Conservation (phyloP, 768 basidiomycete genomes). For the button mushroom (Agaricus bisporus) region DNA sequence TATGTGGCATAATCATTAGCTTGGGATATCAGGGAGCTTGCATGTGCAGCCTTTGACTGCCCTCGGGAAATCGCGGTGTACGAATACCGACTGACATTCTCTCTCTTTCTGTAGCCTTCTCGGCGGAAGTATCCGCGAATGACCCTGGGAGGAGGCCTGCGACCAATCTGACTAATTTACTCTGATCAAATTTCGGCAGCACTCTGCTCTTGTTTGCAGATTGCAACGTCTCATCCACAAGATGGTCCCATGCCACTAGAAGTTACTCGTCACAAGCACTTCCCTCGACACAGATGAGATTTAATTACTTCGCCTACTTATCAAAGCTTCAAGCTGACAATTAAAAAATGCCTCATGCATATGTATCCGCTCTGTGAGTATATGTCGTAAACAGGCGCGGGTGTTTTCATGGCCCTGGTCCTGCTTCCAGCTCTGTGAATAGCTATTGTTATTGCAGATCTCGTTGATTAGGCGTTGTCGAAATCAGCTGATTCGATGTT, state of each 20-base stretch:
- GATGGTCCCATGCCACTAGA: no score
- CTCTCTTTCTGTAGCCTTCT: not conserved
- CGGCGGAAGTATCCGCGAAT: slow-evolving; percentile 4
- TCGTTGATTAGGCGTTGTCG: slow-evolving; percentile 6
- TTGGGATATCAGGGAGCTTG: not conserved
- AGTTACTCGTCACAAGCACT: not conserved
- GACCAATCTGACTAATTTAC: not conserved
- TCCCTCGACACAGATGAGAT: no score
- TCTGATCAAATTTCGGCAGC: not conserved
- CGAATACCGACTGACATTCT: not conserved
- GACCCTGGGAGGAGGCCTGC: slow-evolving; percentile 1
- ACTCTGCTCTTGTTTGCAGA: not conserved
- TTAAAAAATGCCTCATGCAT: not conserved
- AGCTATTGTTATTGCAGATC: slow-evolving; percentile 4
- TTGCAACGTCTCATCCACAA: no score
- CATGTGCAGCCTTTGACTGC: not conserved
- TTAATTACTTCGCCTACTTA: no score
- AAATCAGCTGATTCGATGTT: slow-evolving; percentile 19
- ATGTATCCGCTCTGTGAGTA: not conserved
- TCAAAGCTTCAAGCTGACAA: not conserved
- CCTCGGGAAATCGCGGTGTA: not conserved
- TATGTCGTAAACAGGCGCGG: not conserved
- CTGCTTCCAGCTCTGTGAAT: slow-evolving; percentile 7
- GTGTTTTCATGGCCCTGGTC: slow-evolving; percentile 3
- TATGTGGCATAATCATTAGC: not conserved